Conservation (phyloP, 2,329 filamentous ascomycete species). For the Nannizziopsis barbatae region DNA sequence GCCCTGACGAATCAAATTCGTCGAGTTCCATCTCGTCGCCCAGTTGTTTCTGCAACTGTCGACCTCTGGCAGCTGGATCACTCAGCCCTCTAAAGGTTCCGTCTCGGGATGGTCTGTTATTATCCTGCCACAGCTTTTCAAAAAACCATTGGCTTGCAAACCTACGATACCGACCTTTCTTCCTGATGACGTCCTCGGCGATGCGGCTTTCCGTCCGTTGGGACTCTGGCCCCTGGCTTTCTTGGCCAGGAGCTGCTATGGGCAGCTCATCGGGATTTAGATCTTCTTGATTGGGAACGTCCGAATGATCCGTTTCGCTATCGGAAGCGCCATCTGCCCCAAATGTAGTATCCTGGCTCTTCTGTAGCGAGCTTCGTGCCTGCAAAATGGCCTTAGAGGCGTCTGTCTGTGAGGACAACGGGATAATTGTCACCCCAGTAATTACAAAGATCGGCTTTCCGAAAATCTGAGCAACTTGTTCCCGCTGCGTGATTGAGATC, state of each 20-base stretch:
- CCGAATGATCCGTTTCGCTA: constrained; percentile 14
- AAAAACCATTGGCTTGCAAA: constrained; percentile 92
- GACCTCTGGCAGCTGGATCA: constrained; percentile 11
- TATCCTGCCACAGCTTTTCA: constrained; percentile 59
- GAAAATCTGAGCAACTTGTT: constrained; percentile 78
- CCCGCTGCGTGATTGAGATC: constrained; percentile 71
- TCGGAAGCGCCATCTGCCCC: constrained; percentile 21
- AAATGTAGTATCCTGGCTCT: constrained; percentile 27
- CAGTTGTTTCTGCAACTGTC: constrained; percentile 1
- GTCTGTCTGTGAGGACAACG: constrained; percentile 63
- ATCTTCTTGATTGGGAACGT: constrained; percentile 5
- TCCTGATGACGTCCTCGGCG: constrained; percentile 77
- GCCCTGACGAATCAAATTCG: constrained; percentile 12
- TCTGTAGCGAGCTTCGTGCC: constrained; percentile 11
- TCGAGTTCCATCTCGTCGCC: constrained; percentile 15
- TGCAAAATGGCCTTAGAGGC: constrained; percentile 57
- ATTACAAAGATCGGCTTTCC: constrained; percentile 76
- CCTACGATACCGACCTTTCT: constrained; percentile 70
- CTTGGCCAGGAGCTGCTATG: constrained; percentile 19
- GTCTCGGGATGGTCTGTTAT: constrained; percentile 7
- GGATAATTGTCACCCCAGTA: constrained; percentile 82
- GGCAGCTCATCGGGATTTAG: constrained; percentile 17
- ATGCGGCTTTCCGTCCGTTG: constrained; percentile 48
- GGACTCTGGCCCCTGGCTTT: constrained; percentile 19
- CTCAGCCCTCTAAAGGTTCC: constrained; percentile 4